phyloP scores from a whole-genome alignment of 2,329 filamentous ascomycete genomes.

The Exophiala spinifera region DNA sequence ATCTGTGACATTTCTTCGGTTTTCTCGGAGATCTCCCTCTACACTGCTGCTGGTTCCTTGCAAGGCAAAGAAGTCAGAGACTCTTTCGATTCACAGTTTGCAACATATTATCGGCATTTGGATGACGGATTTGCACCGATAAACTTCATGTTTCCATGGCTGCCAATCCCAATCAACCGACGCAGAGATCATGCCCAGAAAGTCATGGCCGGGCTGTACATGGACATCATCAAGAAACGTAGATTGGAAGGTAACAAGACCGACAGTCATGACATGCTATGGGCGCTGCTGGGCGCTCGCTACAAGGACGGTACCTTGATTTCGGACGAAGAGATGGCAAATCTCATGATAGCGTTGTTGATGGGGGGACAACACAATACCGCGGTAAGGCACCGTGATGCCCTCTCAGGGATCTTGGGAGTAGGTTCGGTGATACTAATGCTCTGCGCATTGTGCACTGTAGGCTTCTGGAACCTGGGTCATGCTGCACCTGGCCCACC shows the following conservation, averaged over 20 bases:
- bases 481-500: constrained; percentile 72
- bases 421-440: neutral
- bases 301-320: constrained; percentile 80
- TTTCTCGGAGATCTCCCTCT: constrained; percentile 85
- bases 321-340: constrained; percentile 80
- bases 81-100: constrained; percentile 76
- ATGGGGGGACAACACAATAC: constrained; percentile 92
- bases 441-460: neutral
- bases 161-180: constrained; percentile 82
- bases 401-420: too few relatives aligned
- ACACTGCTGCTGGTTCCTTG: constrained; percentile 79
- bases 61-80: constrained; percentile 80
- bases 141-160: constrained; percentile 89
- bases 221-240: constrained; percentile 74
- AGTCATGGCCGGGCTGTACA: constrained; percentile 78
- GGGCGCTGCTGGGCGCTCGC: constrained; percentile 78
- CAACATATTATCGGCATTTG: constrained; percentile 79
- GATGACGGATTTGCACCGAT: constrained; percentile 86
- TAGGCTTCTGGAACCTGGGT: constrained; percentile 77
- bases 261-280: constrained; percentile 74
- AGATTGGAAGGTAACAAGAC: constrained; percentile 54
- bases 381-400: constrained; percentile 41
- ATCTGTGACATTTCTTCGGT: constrained; percentile 68
- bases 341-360: constrained; percentile 91
- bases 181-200: constrained; percentile 74